These are phyloP conservation scores for Malus asiatica DNA, from an alignment of 306 rosid species.

Conservation along the genomic window DNA sequence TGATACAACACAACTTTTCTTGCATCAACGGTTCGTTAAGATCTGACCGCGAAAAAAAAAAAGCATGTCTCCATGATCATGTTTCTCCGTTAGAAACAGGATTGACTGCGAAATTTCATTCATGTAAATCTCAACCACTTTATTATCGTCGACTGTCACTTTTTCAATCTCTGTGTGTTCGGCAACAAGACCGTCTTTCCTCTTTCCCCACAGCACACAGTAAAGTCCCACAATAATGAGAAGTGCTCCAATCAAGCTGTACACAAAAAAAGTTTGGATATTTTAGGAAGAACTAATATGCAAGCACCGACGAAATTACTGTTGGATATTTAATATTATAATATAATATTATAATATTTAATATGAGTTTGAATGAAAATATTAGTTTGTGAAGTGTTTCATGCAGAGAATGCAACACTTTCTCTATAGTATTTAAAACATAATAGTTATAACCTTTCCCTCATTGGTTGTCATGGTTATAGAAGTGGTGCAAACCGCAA, in stretches of 20 bases:
- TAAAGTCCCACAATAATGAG: conserved; percentile 24
- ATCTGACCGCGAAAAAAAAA: neutral
- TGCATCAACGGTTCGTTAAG: neutral
- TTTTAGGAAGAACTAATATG: neutral
- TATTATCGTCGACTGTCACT: neutral
- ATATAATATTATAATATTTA: too few species aligned
- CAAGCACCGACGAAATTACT: neutral
- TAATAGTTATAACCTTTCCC: too few species aligned
- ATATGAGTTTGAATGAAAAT: too few species aligned
- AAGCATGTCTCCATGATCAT: neutral
- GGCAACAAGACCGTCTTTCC: conserved; percentile 4
- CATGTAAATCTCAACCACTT: conserved; percentile 7
- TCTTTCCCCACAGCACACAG: conserved; percentile 31
- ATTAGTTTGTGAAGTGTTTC: too few species aligned
- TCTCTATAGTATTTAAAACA: too few species aligned
- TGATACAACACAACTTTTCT: neutral
- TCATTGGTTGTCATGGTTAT: too few species aligned
- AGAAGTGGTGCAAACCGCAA: too few species aligned
- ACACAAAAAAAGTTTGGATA: neutral
- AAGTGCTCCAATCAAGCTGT: conserved; percentile 30
- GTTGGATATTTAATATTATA: too few species aligned
- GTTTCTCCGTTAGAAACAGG: neutral
- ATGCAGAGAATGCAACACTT: too few species aligned
- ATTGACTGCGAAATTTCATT: neutral
- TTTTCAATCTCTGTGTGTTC: neutral